Conservation (phyloP, 352 stramenopile species). For the Phytopythium mirpurense region DNA sequence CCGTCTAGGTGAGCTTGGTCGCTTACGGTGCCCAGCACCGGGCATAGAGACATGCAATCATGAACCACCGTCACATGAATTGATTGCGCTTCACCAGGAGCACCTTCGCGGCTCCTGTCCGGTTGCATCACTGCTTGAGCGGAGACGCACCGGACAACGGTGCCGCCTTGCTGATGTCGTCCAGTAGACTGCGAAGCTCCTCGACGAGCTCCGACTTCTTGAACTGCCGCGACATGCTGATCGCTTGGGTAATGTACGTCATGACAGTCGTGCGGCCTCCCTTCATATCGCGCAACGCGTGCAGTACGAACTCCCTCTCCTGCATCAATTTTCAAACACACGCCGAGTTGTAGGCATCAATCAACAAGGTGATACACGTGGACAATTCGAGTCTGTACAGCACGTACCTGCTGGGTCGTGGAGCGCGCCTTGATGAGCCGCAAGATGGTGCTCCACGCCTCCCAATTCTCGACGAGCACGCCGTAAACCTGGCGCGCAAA, state of each 20-base stretch:
- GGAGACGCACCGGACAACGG: background rate
- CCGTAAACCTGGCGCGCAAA: constrained; percentile 71
- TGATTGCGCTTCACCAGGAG: background rate
- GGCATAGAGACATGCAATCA: background rate
- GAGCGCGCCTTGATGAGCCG: constrained; percentile 67
- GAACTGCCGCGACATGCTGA: constrained; percentile 56
- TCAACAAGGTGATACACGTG: too few species aligned
- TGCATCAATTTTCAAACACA: constrained; percentile 13
- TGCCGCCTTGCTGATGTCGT: constrained; percentile 12
- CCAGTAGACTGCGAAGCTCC: constrained; percentile 37
- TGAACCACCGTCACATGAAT: background rate
- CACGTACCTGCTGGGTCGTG: constrained; percentile 72
- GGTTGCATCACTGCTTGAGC: background rate
- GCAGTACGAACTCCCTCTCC: constrained; percentile 80
- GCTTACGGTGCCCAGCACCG: too few species aligned
- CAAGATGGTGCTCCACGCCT: constrained; percentile 79
- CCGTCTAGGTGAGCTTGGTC: background rate
- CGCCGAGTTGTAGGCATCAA: background rate
- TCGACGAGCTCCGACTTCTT: constrained; percentile 55
- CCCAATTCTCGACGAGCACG: constrained; percentile 81
- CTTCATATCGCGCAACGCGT: constrained; percentile 65
- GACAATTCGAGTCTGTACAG: too few species aligned
- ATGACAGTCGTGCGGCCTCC: constrained; percentile 46
- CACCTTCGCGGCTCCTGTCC: background rate
- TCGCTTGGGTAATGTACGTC: constrained; percentile 73